Conservation (phyloP, 176 grass and related monocot species). For the Zizania latifolia region DNA sequence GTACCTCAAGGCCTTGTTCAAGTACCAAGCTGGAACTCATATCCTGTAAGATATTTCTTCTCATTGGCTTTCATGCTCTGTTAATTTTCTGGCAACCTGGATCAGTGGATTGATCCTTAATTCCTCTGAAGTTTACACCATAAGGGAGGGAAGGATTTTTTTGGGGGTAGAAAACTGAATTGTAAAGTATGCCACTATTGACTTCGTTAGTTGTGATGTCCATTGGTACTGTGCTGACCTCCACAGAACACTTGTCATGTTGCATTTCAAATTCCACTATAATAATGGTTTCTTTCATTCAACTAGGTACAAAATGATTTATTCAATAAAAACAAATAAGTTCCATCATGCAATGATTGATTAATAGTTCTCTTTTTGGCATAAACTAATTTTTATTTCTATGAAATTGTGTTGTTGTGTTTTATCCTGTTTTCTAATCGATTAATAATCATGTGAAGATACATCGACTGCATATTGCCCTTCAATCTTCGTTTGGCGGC, state of each 20-base stretch:
- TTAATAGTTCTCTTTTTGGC: background rate
- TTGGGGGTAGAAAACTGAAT: background rate
- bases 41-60: conserved; percentile 56
- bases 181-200: background rate
- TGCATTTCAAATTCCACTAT: background rate
- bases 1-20: conserved; percentile 88
- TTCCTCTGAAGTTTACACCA: background rate
- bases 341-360: background rate
- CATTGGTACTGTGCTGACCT: background rate
- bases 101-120: background rate
- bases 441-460: conserved; percentile 2
- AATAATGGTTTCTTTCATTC: background rate
- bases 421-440: background rate
- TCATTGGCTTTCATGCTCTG: background rate
- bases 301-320: background rate
- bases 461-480: background rate
- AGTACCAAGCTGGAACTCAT: conserved; percentile 88
- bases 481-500: background rate
- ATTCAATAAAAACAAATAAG: background rate
- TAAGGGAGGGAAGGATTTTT: background rate
- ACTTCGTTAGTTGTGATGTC: background rate
- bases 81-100: conserved; percentile 3
- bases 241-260: background rate
- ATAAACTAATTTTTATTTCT: background rate
- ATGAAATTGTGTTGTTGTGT: background rate